These are phyloP conservation scores for Fusarium brevicatenulatum DNA, from an alignment of 2,329 filamentous ascomycete species.

Conservation along the genomic window DNA sequence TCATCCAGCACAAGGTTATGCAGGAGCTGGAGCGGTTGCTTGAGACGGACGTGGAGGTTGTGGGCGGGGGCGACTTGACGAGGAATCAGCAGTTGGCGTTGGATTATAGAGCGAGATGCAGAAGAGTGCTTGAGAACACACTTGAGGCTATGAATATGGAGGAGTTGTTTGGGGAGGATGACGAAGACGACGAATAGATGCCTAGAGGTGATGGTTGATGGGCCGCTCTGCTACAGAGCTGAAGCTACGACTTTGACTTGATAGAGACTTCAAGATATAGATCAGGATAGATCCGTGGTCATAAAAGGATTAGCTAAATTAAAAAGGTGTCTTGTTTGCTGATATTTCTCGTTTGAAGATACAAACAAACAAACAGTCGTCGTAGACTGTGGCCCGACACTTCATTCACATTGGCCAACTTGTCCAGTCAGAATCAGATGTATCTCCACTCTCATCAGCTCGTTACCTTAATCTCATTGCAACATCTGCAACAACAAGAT, in stretches of 20 bases:
- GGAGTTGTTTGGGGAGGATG: constrained; percentile 42
- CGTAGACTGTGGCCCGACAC: neutral
- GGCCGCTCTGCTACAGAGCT: neutral
- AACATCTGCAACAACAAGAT: neutral
- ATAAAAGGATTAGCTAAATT: neutral
- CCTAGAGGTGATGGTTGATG: neutral
- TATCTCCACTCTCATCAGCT: constrained; percentile 18
- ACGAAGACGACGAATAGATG: constrained; percentile 19
- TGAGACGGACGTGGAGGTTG: constrained; percentile 57
- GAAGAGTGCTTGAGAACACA: constrained; percentile 58
- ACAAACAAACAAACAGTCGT: neutral
- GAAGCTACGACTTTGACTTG: neutral
- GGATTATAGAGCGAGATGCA: constrained; percentile 61
- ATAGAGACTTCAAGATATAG: neutral
- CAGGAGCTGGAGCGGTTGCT: constrained; percentile 57
- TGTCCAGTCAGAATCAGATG: neutral
- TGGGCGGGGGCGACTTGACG: constrained; percentile 55
- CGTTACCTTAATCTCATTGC: neutral
- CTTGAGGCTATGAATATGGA: constrained; percentile 53
- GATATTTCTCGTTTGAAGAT: neutral
- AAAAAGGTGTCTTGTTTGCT: neutral
- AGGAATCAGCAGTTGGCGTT: constrained; percentile 60
- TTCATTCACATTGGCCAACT: constrained; percentile 5
- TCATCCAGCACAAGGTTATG: constrained; percentile 57
- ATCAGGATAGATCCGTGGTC: neutral